Evolutionary conservation across 306 rosid species (phyloP).

Genomic region (Fragaria ananassa): DNA sequence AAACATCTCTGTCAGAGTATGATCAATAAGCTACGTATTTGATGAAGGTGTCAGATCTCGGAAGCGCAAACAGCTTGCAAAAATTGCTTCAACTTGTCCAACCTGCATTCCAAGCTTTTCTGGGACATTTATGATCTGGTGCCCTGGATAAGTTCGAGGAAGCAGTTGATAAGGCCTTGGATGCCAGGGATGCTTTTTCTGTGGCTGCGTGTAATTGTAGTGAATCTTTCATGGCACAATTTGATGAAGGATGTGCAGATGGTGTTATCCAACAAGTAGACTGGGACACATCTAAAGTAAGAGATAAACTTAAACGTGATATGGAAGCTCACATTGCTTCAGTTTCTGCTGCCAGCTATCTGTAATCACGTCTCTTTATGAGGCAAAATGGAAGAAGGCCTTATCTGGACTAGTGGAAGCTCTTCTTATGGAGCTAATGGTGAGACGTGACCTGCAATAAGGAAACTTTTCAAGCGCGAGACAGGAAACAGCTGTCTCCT

Average conservation of each 20-base stretch:
- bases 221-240: conserved; percentile 51
- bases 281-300: conserved; percentile 80
- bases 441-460: conserved; percentile 24
- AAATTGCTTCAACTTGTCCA: conserved; percentile 87
- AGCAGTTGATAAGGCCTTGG: conserved; percentile 78
- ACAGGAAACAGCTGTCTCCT: conserved; percentile 65
- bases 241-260: conserved; percentile 71
- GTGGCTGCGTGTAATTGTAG: conserved; percentile 53
- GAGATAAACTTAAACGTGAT: conserved; percentile 73
- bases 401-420: no score
- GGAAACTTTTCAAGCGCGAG: conserved; percentile 71
- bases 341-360: no score
- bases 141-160: conserved; percentile 78
- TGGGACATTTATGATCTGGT: conserved; percentile 76
- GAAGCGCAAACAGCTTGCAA: conserved; percentile 84
- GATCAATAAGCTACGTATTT: conserved; percentile 88
- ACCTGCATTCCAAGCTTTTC: conserved; percentile 70
- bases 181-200: conserved; percentile 72
- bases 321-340: no score
- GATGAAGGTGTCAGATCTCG: conserved; percentile 93
- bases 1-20: conserved; percentile 66
- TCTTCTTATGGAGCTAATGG: no score
- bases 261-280: conserved; percentile 38
- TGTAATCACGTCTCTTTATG: no score
- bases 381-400: no score